These are phyloP conservation scores for Fusarium guadeloupense DNA, from an alignment of 2,329 filamentous ascomycete genomes.

Conservation along the genomic window DNA sequence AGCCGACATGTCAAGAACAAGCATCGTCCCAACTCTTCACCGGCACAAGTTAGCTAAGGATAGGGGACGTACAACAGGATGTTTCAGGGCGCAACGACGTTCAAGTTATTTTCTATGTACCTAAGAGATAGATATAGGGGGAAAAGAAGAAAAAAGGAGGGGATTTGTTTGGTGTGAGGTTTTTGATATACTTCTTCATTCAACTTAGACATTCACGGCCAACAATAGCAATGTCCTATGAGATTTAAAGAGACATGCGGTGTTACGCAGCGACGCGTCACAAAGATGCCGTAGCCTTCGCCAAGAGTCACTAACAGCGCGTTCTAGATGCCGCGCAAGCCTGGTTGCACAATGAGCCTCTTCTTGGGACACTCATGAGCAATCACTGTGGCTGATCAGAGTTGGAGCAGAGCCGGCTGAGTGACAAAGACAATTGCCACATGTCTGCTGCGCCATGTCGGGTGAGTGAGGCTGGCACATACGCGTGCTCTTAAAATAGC, in stretches of 20 bases:
- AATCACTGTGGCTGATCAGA: neutral
- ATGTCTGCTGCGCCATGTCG: slow-evolving; percentile 1
- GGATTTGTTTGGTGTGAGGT: neutral
- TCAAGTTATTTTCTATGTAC: too few relatives aligned
- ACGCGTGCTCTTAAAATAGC: slow-evolving; percentile 24
- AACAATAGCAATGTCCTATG: neutral
- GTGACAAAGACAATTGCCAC: slow-evolving; percentile 8
- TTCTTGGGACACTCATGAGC: neutral
- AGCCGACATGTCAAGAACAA: neutral
- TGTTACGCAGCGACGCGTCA: neutral
- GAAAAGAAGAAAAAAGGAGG: too few relatives aligned
- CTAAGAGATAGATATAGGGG: too few relatives aligned
- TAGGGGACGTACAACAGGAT: too few relatives aligned
- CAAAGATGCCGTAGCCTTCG: neutral
- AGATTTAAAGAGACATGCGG: neutral
- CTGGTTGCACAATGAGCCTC: neutral
- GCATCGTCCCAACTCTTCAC: neutral
- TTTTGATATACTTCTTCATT: neutral
- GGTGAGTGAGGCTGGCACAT: slow-evolving; percentile 8
- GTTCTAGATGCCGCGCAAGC: neutral
- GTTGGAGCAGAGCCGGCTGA: neutral
- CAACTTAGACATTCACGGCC: too few relatives aligned
- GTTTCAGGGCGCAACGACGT: too few relatives aligned
- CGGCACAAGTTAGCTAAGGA: neutral
- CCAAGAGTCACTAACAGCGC: neutral